A percentile compares a stretch with the other conserved stretches of the same genome.
Evolutionary conservation across 1,284 basidiomycete species (phyloP).

Genomic region (Pseudozyma hubeiensis): DNA sequence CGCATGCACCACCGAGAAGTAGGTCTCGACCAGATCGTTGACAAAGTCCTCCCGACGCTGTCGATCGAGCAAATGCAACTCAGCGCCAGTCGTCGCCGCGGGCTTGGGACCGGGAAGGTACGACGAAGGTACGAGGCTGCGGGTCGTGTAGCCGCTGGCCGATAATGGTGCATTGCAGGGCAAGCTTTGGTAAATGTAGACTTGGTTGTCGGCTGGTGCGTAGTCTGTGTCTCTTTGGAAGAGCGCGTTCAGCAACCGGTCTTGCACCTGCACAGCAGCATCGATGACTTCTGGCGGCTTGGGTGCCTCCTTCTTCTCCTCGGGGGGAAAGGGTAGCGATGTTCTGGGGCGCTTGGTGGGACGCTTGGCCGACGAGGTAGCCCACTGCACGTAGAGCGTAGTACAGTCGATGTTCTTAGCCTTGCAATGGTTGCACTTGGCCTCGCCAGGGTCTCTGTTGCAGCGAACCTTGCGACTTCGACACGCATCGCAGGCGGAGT

Average conservation of each 20-base stretch:
- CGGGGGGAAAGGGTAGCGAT: slow-evolving; percentile 21
- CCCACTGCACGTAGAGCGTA: slow-evolving; percentile 58
- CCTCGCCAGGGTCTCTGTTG: slow-evolving; percentile 49
- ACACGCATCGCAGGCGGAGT: slow-evolving; percentile 61
- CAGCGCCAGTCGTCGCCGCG: slow-evolving; percentile 44
- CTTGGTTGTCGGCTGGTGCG: slow-evolving; percentile 13
- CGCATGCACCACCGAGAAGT: slow-evolving; percentile 56
- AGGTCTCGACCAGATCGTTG: slow-evolving; percentile 55
- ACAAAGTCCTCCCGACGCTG: slow-evolving; percentile 51
- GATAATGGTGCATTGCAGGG: slow-evolving; percentile 30
- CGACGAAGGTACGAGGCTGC: slow-evolving; percentile 30
- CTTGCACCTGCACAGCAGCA: slow-evolving; percentile 26
- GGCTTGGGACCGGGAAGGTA: slow-evolving; percentile 39
- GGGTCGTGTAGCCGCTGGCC: slow-evolving; percentile 23
- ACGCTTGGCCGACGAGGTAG: slow-evolving; percentile 52
- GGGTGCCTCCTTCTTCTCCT: slow-evolving; percentile 35
- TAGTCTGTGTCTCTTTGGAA: slow-evolving; percentile 48
- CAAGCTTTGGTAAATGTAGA: slow-evolving; percentile 27
- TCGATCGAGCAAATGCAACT: slow-evolving; percentile 45
- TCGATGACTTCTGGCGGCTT: slow-evolving; percentile 42
- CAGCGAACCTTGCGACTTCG: slow-evolving; percentile 60
- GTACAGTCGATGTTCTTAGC: slow-evolving; percentile 61
- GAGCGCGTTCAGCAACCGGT: slow-evolving; percentile 39
- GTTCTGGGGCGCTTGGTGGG: slow-evolving; percentile 47
- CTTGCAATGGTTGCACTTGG: slow-evolving; percentile 59